These are phyloP conservation scores for Aspergillus spinulosporus DNA, from an alignment of 2,329 filamentous ascomycete species.

Conservation along the genomic window DNA sequence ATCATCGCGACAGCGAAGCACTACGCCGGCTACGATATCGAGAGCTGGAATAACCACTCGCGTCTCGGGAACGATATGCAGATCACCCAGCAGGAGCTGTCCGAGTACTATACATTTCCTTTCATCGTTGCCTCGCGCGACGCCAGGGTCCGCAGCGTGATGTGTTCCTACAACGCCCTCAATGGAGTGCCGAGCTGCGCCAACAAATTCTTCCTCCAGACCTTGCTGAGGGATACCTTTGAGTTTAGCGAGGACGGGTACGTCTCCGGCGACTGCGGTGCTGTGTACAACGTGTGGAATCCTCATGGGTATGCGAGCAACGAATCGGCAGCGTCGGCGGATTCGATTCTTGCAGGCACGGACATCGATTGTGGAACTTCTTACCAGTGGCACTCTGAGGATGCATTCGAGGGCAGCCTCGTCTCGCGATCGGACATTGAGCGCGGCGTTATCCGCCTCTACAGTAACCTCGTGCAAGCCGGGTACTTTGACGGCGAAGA, in stretches of 20 bases:
- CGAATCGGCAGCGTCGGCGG: slow-evolving; percentile 49
- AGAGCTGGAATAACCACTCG: slow-evolving; percentile 47
- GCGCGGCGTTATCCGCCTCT: slow-evolving; percentile 49
- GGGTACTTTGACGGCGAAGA: slow-evolving; percentile 55
- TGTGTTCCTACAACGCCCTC: slow-evolving; percentile 65
- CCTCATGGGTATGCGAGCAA: slow-evolving; percentile 52
- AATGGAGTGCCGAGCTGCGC: slow-evolving; percentile 68
- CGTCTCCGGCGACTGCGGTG: slow-evolving; percentile 66
- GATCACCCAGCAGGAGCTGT: slow-evolving; percentile 62
- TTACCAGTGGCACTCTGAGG: slow-evolving; percentile 49
- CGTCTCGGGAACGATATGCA: slow-evolving; percentile 56
- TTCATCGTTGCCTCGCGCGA: slow-evolving; percentile 65
- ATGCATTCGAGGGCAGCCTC: slow-evolving; percentile 45
- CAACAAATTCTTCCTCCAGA: slow-evolving; percentile 61
- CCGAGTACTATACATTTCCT: slow-evolving; percentile 67
- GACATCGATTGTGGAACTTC: slow-evolving; percentile 56
- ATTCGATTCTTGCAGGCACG: slow-evolving; percentile 53
- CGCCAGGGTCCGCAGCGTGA: slow-evolving; percentile 58
- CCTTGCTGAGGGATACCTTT: slow-evolving; percentile 66
- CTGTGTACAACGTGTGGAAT: slow-evolving; percentile 60
- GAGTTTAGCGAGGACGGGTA: slow-evolving; percentile 62
- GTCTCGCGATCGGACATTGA: slow-evolving; percentile 51
- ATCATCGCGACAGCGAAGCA: slow-evolving; percentile 60
- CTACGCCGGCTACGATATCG: slow-evolving; percentile 60
- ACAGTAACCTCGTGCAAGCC: slow-evolving; percentile 51